phyloP scores from a whole-genome alignment of 106 monocot genomes.

The Alisma plantagoaquatica region DNA sequence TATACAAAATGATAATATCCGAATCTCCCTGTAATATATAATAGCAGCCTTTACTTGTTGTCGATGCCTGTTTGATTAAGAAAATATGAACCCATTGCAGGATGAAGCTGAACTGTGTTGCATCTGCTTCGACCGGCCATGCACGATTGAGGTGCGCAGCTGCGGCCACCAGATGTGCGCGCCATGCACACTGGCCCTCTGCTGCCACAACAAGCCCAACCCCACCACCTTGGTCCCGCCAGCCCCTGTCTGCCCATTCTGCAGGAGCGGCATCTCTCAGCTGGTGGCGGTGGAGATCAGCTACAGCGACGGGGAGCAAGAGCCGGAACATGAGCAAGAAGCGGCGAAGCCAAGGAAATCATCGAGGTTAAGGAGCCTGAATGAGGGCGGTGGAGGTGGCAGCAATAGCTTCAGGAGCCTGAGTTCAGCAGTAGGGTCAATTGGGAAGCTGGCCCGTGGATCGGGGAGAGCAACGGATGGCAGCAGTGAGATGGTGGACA shows the following conservation, averaged over 20 bases:
- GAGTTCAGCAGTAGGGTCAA: slow-evolving; percentile 55
- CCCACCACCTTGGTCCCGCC: slow-evolving; percentile 33
- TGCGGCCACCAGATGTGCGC: slow-evolving; percentile 98
- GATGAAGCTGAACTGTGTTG: slow-evolving; percentile 58
- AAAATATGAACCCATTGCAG: no score
- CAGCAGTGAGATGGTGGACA: slow-evolving; percentile 35
- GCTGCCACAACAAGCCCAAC: slow-evolving; percentile 88
- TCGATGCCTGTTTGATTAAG: no score
- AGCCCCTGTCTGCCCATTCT: slow-evolving; percentile 75
- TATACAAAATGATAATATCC: no score
- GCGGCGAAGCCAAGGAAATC: slow-evolving; percentile 22
- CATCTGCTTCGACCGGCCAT: slow-evolving; percentile 89
- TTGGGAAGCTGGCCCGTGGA: slow-evolving; percentile 39
- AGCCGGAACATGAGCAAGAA: no score
- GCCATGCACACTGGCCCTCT: slow-evolving; percentile 71
- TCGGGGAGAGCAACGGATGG: slow-evolving; percentile 35
- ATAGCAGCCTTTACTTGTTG: no score
- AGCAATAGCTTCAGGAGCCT: slow-evolving; percentile 93
- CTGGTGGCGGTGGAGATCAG: slow-evolving; percentile 38
- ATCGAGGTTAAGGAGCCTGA: slow-evolving; percentile 32
- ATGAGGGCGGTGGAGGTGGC: slow-evolving; percentile 58
- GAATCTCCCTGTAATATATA: no score
- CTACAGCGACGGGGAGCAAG: no score
- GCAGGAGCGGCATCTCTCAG: slow-evolving; percentile 60
- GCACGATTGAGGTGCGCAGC: slow-evolving; percentile 75